Conservation (phyloP, 169 alveolate species). For the Plasmodium billcollinsi region DNA sequence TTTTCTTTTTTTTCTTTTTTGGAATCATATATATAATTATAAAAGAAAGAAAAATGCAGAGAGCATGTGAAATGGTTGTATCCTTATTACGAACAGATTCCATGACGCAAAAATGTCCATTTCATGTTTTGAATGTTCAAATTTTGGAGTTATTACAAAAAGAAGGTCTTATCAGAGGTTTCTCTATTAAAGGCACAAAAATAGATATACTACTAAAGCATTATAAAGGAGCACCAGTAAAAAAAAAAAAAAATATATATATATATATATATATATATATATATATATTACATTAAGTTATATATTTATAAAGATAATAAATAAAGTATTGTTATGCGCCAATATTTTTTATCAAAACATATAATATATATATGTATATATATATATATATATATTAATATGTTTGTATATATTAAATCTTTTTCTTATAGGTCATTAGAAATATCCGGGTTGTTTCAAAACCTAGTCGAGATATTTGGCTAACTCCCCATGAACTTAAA, state of each 20-base stretch:
- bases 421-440: conserved; percentile 84
- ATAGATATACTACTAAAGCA: conserved; percentile 90
- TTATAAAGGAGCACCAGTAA: conserved; percentile 89
- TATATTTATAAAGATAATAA: too few relatives aligned
- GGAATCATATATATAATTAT: not conserved
- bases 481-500: conserved; percentile 92
- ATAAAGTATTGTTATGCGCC: not conserved
- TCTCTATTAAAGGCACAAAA: conserved; percentile 90
- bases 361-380: not conserved
- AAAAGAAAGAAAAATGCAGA: conserved; percentile 84
- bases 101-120: conserved; percentile 87
- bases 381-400: conserved; percentile 8
- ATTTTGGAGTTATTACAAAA: conserved; percentile 87
- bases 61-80: conserved; percentile 92
- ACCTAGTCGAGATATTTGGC: conserved; percentile 94
- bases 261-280: too few relatives aligned
- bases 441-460: conserved; percentile 91
- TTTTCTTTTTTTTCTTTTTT: not conserved
- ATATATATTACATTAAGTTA: too few relatives aligned
- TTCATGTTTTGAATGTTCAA: conserved; percentile 88
- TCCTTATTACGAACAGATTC: conserved; percentile 89
- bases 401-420: not conserved
- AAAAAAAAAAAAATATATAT: too few relatives aligned
- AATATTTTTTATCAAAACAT: not conserved
- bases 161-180: conserved; percentile 92